Base-by-base conservation (phyloP, 352 stramenopile genomes). In the Phytophthora niederhauseri region DNA sequence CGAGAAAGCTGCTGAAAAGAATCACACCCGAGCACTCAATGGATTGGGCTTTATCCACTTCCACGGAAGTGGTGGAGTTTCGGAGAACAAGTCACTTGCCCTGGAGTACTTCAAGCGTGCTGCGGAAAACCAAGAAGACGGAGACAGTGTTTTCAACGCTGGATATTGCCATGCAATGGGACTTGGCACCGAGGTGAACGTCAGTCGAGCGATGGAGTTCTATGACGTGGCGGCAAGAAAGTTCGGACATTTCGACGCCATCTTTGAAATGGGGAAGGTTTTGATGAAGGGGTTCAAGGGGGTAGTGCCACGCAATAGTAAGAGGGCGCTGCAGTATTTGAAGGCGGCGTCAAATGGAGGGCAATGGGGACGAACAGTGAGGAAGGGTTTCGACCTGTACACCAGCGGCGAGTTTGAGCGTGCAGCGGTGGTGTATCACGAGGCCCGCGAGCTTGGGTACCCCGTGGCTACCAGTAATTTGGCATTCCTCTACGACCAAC, bases 41-140 rank as follows among this genome's bases (percentile, higher is more conserved):
- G 92, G 92, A 2, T 77, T 98, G 12, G 92, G 92, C 0, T 98
- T 96, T 60, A 82, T 97, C 14, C 87, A 97, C 61, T 98, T 97
- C 54, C 79, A 96, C 51, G 92, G 92, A 22, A 84, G 66, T 1
- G 73, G 85, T 9, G 84, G 85, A 9, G 58, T 95, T 20, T 17
- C 46, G 0, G 76, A 93, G 64, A 97, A 98, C 76, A 85, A 92
- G 57, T 87, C 84, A 8, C 70, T 78, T 49, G 92, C 91, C 20
- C 79, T 97, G 12, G 74, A 83, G 56, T 89, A 89, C 45, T 98
- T 98, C 73, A 80, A 96, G 57, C 73, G 76, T 38, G 89, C 91
- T n/a, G 89, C 91, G 3, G 65, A 64, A 28, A 92, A 93, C 28
- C 55, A 89, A 53, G 77, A 85, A 46, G 91, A 97, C 50, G 91